phyloP scores from a whole-genome alignment of 1,139 yeast genomes.

The Geotrichum fermentans region DNA sequence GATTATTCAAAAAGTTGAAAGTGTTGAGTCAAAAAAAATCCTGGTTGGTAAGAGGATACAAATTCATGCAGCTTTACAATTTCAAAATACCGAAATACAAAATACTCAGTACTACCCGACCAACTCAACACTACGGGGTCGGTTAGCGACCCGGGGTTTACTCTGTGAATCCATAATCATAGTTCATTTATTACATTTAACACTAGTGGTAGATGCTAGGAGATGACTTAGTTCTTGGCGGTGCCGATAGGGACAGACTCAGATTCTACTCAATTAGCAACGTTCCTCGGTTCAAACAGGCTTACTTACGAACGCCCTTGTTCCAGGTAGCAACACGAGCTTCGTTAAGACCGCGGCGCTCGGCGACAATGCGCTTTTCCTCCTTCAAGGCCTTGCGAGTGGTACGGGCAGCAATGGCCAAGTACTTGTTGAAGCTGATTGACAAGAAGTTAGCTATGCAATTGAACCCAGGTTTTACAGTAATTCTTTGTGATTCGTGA shows the following conservation, averaged over 20 bases:
- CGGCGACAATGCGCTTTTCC: constrained; percentile 71
- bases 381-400: constrained; percentile 87
- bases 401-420: constrained; percentile 85
- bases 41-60: constrained; percentile 1
- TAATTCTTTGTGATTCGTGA: no score
- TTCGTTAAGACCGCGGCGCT: constrained; percentile 71
- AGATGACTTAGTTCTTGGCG: constrained; percentile 20
- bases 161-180: no score
- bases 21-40: background rate
- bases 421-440: constrained; percentile 71
- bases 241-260: constrained; percentile 25
- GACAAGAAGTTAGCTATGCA: background rate
- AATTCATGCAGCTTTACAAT: background rate
- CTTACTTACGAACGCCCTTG: constrained; percentile 52
- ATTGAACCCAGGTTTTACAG: no score
- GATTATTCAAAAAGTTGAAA: background rate
- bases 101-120: no score
- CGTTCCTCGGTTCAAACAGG: background rate
- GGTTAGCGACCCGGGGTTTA: no score
- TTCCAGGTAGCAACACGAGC: constrained; percentile 69
- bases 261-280: constrained; percentile 23
- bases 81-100: no score
- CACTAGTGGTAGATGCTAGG: constrained; percentile 3
- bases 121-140: no score
- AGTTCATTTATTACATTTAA: constrained; percentile 5